Evolutionary conservation across 164 flowering plant species (phyloP).

Genomic region (Macadamia tetraphylla): DNA sequence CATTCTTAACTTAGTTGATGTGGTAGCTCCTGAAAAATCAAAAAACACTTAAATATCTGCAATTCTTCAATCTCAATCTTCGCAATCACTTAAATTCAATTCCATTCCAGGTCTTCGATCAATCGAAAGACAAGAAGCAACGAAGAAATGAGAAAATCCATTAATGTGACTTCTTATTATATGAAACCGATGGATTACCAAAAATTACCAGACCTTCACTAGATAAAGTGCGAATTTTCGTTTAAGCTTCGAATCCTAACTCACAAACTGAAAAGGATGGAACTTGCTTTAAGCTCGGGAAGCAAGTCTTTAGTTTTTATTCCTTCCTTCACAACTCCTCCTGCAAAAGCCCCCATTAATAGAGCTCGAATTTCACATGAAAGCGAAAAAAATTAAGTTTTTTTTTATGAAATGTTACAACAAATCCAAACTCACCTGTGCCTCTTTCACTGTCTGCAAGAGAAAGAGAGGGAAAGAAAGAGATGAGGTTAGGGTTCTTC

Average conservation of each 20-base stretch:
- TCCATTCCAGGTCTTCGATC: neutral
- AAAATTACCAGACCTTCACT: neutral
- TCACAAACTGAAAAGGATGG: neutral
- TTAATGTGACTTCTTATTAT: neutral
- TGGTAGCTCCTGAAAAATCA: neutral
- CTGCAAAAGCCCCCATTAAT: slow-evolving; percentile 7
- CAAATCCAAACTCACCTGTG: neutral
- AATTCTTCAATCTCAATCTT: neutral
- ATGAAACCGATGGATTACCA: neutral
- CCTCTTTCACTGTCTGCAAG: neutral
- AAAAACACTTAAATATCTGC: neutral
- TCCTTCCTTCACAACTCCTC: neutral
- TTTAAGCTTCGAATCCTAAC: slow-evolving; percentile 5
- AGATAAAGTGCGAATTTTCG: slow-evolving; percentile 9
- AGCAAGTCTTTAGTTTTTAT: neutral
- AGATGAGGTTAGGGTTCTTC: slow-evolving; percentile 1
- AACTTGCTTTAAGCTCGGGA: neutral
- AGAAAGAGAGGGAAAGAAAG: neutral
- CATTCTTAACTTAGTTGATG: neutral
- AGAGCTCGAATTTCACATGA: slow-evolving; percentile 4
- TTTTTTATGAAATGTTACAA: neutral
- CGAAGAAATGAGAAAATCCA: slow-evolving; percentile 3
- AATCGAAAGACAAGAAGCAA: neutral
- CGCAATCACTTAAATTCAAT: neutral
- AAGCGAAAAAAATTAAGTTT: neutral